phyloP scores from a whole-genome alignment of 169 alveolate genomes.

The Eimeria necatrix region DNA sequence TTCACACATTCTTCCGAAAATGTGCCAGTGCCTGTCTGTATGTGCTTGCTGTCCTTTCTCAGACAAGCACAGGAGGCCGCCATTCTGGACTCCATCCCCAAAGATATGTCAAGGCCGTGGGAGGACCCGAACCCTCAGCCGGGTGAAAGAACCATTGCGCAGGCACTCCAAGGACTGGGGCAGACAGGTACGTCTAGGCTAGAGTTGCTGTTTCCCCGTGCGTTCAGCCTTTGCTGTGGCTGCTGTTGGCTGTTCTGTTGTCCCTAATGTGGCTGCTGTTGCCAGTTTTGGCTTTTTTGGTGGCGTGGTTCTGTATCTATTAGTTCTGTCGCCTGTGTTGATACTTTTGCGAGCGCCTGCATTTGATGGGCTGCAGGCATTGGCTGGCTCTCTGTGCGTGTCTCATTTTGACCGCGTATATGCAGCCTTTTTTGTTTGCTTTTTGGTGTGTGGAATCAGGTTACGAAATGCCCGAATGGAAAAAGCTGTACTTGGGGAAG shows the following conservation, averaged over 20 bases:
- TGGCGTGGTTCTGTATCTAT: neutral
- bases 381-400: too few relatives aligned
- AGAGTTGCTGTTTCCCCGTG: neutral
- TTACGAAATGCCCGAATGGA: slow-evolving; percentile 95
- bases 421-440: neutral
- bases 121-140: slow-evolving; percentile 95
- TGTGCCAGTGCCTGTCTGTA: neutral
- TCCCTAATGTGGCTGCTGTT: neutral
- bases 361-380: neutral
- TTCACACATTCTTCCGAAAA: neutral
- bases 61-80: slow-evolving; percentile 90
- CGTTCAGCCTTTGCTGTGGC: neutral
- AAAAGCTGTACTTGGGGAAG: slow-evolving; percentile 89
- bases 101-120: slow-evolving; percentile 94
- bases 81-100: slow-evolving; percentile 91
- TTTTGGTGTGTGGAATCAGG: slow-evolving; percentile 80
- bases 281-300: neutral
- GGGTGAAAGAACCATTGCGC: slow-evolving; percentile 92
- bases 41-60: neutral
- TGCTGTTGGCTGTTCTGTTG: neutral
- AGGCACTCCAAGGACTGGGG: slow-evolving; percentile 65
- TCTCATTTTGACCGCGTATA: too few relatives aligned
- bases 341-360: neutral
- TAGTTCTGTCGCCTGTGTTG: too few relatives aligned
- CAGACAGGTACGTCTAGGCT: slow-evolving; percentile 7